Evolutionary conservation across 2,329 filamentous ascomycete species (phyloP), one percentile per base, ranked within the genome.

Genomic region (Pseudopithomyces maydicus): DNA sequence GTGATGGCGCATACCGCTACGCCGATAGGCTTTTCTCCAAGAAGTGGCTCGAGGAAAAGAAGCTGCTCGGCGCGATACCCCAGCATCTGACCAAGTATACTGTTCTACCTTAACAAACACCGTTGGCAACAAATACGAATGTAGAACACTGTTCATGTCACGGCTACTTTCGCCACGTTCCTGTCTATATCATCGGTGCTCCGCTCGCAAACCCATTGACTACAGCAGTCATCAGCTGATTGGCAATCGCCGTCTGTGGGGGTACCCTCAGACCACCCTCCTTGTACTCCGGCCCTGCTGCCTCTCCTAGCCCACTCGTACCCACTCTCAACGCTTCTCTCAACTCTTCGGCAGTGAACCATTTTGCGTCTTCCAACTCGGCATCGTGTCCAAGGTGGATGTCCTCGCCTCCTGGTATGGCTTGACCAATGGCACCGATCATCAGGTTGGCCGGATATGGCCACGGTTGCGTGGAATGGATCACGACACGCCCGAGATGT

Each of bases 1-100:
- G 92, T 72, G 95, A 99, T 74, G 95, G 95, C 58, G 95, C 95
- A n/a, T 98, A 99, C 74, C 82, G 95, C 71, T 99, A 99, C 75
- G 95, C 95, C 5, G 95, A 99, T 63, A 84, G 95, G 35, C 77
- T 99, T 60, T 99, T 99, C 80, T 96, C 91, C 44, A 87, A 86
- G 76, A 93, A 90, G 77, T 99, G 95, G 95, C 79, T 99, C 65
- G 83, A 88, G 75, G 86, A 88, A 70, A 99, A 98, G 87, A 90
- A 90, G 56, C 80, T 99, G 63, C 77, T 95, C 44, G 85, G 81
- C 26, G 88, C 92, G 42, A 89, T 99, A 74, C 95, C 95, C 6
- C 85, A 91, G 80, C 88, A 91, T 73, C 77, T 98, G 73, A 86
- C 90, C 75, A 97, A 92, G 83, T 98, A 99, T 78, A 96, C 97